Percentiles rank a stretch among this genome's conserved stretches.
These are phyloP conservation scores for Jaapia argillacea DNA, from an alignment of 768 basidiomycete genomes.

Conservation along the genomic window DNA sequence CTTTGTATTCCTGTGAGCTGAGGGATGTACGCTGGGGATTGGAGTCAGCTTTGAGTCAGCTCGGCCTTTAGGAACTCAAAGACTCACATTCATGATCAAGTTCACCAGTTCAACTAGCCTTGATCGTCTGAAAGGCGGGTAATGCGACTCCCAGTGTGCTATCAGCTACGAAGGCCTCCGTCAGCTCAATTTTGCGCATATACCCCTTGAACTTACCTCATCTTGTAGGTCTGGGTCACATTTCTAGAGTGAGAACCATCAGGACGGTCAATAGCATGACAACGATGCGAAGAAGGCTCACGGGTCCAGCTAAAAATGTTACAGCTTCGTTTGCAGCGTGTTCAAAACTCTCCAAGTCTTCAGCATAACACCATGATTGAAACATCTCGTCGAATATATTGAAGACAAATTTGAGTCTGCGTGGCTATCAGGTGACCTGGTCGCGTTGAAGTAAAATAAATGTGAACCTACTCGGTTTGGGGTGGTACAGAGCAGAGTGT, in stretches of 20 bases:
- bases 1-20: constrained; percentile 33
- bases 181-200: not conserved
- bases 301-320: constrained; percentile 44
- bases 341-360: constrained; percentile 59
- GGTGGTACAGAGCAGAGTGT: constrained; percentile 61
- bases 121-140: constrained; percentile 44
- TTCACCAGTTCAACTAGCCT: constrained; percentile 43
- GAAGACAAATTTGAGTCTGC: constrained; percentile 50
- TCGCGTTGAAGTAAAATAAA: constrained; percentile 1
- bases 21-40: constrained; percentile 44
- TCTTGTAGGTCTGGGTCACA: constrained; percentile 50
- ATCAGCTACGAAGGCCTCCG: constrained; percentile 36
- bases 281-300: constrained; percentile 21
- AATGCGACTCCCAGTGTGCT: constrained; percentile 47
- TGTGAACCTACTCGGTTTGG: constrained; percentile 46
- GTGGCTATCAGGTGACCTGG: constrained; percentile 1
- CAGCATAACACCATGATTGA: constrained; percentile 52
- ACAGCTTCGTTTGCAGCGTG: constrained; percentile 53
- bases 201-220: constrained; percentile 32
- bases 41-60: not conserved
- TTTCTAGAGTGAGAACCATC: constrained; percentile 23
- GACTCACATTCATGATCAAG: constrained; percentile 50
- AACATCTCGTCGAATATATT: constrained; percentile 55
- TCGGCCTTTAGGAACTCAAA: not conserved
- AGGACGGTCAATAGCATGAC: not conserved